A percentile compares a stretch with the other conserved stretches of the same genome.
Conservation (phyloP, 768 basidiomycete genomes). For the Austroboletus festivus region DNA sequence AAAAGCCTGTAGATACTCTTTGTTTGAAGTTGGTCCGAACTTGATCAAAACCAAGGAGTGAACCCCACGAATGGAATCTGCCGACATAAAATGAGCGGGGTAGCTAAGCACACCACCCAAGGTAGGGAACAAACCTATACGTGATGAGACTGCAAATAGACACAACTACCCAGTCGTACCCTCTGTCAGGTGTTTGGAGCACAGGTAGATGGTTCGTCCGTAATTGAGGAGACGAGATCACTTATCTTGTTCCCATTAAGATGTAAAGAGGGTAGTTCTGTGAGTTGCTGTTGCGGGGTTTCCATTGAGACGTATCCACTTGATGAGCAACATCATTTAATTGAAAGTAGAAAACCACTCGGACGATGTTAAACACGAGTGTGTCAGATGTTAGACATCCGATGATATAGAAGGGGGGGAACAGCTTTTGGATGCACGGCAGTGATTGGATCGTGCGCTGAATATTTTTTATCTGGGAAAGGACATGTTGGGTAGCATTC, state of each 20-base stretch:
- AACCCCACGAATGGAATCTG: constrained; percentile 28
- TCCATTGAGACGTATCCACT: constrained; percentile 1
- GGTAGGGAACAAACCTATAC: constrained; percentile 12
- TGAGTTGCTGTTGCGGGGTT: not conserved
- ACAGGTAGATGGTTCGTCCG: not conserved
- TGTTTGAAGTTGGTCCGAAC: constrained; percentile 26
- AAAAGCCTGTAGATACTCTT: constrained; percentile 24
- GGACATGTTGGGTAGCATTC: too few relatives aligned
- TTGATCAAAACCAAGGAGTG: constrained; percentile 27
- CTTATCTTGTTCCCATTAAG: not conserved
- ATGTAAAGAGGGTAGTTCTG: not conserved
- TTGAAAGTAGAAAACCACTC: not conserved
- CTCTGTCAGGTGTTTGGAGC: constrained; percentile 27
- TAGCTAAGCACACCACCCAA: not conserved
- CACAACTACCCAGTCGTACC: constrained; percentile 34
- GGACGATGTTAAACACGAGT: constrained; percentile 1
- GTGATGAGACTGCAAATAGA: constrained; percentile 27
- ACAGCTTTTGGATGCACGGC: not conserved
- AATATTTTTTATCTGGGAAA: not conserved
- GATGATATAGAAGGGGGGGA: not conserved
- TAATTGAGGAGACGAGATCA: not conserved
- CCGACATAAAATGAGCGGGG: constrained; percentile 18
- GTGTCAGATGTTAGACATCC: not conserved
- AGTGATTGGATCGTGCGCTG: not conserved
- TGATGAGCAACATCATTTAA: not conserved